phyloP scores from a whole-genome alignment of 2,329 filamentous ascomycete species.

The Venturia asperata region DNA sequence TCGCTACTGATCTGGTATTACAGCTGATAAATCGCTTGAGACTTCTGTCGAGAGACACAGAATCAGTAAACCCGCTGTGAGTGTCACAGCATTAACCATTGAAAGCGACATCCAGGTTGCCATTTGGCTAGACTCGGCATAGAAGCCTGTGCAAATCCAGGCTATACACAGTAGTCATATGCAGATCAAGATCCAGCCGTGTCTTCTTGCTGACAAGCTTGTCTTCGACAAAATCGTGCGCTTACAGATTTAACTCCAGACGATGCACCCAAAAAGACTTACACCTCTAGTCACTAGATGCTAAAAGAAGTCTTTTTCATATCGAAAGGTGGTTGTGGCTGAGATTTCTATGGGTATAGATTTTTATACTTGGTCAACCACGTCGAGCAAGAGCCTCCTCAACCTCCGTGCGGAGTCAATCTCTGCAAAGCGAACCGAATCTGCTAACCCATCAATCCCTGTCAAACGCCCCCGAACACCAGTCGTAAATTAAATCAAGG shows the following conservation, averaged over 20 bases:
- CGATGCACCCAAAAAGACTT: background rate
- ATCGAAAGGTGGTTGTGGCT: slow-evolving; percentile 27
- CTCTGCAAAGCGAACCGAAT: background rate
- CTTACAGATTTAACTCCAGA: background rate
- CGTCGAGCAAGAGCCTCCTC: background rate
- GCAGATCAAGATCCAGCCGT: background rate
- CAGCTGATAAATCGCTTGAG: background rate
- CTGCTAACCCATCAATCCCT: background rate
- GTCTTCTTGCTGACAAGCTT: background rate
- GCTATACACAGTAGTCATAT: too few relatives aligned
- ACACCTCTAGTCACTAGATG: background rate
- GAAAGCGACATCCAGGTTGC: background rate
- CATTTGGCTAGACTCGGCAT: background rate
- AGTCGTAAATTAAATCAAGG: background rate
- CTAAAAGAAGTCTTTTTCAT: background rate
- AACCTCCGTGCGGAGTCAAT: background rate
- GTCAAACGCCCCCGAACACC: background rate
- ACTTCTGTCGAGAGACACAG: background rate
- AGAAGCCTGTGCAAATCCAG: background rate
- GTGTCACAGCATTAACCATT: too few relatives aligned
- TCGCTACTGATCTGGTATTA: background rate
- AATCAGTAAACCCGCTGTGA: too few relatives aligned
- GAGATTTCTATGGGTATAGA: slow-evolving; percentile 20
- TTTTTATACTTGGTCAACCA: background rate
- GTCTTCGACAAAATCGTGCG: background rate